Base-by-base conservation (phyloP, 1,139 yeast genomes). In the Magnusiomyces paraingens region DNA sequence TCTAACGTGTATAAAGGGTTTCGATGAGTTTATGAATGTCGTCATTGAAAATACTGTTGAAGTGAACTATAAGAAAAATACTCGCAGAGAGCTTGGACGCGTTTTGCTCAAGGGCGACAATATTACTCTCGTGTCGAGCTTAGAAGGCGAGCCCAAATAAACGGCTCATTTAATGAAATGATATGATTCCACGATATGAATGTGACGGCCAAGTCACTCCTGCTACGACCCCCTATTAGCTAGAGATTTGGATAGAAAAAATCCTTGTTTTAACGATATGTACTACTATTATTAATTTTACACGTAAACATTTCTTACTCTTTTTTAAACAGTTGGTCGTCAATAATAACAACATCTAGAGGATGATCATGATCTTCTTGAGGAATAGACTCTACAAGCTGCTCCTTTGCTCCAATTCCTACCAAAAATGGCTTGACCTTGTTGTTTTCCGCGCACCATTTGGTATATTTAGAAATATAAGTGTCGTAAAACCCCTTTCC, bases 21-120 rank as follows among this genome's bases (percentile, higher is more conserved):
- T 94, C 70, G 99, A 94, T 69, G 99, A 94, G 72, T 93, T 90
- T 65, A 93, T 94, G 99, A 94, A 94, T 65, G 72, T 94, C 17
- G 98, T 91, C n/a, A 73, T 94, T 14, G 96, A 88, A 57, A 93
- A 90, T 55, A 96, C 98, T 0, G 77, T 79, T 17, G 96, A 93
- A 63, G 73, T 86, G 64, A 65, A 72, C 57, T 58, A 65, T 52
- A 64, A 70, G 57, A 75, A 77, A 54, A 80, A 82, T n/a, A 61
- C 72, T 53, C 72, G 65, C 61, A 67, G 77, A 15, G 62, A 65
- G 8, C 58, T 82, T 49, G 75, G 77, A 20, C 64, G 87, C 55
- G 81, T 93, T 38, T 70, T 94, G 61, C 74, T 94, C 56, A 93
- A 93, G 69, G 99, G 99, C 2, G 99, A 94, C 66, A 94, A 89